Evolutionary conservation across 2,329 filamentous ascomycete genomes (phyloP).

Genomic region (Neonectria ditissima): DNA sequence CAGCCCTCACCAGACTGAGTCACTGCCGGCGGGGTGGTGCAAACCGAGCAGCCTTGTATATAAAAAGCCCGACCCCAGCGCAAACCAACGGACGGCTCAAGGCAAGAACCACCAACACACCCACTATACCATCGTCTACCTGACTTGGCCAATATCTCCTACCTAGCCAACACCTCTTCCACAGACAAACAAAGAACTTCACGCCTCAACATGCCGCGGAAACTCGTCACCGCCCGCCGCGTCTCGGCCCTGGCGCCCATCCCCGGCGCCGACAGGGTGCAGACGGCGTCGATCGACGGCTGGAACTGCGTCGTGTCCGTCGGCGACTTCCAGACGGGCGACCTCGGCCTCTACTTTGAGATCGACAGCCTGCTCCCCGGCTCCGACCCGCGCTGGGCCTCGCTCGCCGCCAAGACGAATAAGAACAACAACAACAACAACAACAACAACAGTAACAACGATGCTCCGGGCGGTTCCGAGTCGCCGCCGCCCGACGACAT

Average conservation of each 20-base stretch:
- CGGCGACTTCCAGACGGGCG: slow-evolving; percentile 30
- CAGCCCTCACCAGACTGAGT: slow-evolving; percentile 13
- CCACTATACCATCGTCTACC: no score
- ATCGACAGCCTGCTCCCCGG: slow-evolving; percentile 41
- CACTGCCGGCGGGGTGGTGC: slow-evolving; percentile 14
- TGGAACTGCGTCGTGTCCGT: slow-evolving; percentile 39
- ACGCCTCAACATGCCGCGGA: slow-evolving; percentile 39
- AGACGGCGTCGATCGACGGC: slow-evolving; percentile 35
- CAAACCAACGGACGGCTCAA: no score
- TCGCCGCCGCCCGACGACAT: slow-evolving; percentile 26
- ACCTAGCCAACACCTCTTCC: no score
- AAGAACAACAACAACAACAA: no score
- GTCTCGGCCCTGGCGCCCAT: slow-evolving; percentile 36
- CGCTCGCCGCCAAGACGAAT: slow-evolving; percentile 27
- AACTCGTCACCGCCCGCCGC: slow-evolving; percentile 39
- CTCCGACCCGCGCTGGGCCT: slow-evolving; percentile 34
- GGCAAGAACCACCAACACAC: no score
- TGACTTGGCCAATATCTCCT: no score
- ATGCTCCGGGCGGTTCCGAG: no score
- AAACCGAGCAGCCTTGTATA: no score
- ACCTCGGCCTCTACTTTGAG: slow-evolving; percentile 38
- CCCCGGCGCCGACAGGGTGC: slow-evolving; percentile 34
- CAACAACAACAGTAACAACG: no score
- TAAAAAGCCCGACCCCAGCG: not conserved
- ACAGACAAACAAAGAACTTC: no score